These are phyloP conservation scores for Suillus bovinus DNA, from an alignment of 768 basidiomycete genomes.

Conservation along the genomic window DNA sequence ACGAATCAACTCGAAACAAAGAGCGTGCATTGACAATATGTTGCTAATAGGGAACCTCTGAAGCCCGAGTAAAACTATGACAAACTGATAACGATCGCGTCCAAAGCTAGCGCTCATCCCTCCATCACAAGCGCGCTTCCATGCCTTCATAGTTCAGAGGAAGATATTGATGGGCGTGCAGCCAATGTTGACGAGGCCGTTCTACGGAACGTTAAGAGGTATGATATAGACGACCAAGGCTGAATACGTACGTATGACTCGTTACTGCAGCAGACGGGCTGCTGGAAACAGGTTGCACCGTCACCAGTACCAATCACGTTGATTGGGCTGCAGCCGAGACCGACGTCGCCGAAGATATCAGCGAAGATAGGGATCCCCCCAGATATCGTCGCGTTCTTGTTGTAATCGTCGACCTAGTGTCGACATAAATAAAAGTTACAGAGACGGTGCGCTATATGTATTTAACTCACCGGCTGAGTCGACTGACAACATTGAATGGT, in stretches of 20 bases:
- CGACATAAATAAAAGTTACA: neutral
- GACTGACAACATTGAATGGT: conserved; percentile 21
- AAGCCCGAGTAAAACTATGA: neutral
- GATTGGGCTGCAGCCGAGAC: conserved; percentile 26
- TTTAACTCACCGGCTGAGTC: conserved; percentile 21
- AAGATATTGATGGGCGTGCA: conserved; percentile 11
- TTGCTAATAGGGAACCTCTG: neutral
- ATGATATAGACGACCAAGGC: neutral
- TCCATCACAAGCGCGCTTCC: neutral
- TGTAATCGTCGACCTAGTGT: conserved; percentile 15
- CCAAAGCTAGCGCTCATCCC: neutral
- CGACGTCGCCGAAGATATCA: conserved; percentile 23
- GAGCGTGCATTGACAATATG: conserved; percentile 4
- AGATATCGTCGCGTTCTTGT: conserved; percentile 6
- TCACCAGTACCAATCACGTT: conserved; percentile 20
- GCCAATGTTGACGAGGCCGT: conserved; percentile 11
- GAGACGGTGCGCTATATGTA: neutral
- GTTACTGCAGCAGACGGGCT: conserved; percentile 29
- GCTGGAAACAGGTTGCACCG: conserved; percentile 20
- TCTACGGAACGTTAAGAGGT: conserved; percentile 3
- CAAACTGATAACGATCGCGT: conserved; percentile 3
- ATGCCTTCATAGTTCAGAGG: neutral
- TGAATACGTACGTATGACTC: conserved; percentile 19
- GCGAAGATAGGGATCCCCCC: conserved; percentile 13
- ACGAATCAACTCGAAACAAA: neutral